Conservation (phyloP, 2,329 filamentous ascomycete genomes). For the Penicillium sp. region DNA sequence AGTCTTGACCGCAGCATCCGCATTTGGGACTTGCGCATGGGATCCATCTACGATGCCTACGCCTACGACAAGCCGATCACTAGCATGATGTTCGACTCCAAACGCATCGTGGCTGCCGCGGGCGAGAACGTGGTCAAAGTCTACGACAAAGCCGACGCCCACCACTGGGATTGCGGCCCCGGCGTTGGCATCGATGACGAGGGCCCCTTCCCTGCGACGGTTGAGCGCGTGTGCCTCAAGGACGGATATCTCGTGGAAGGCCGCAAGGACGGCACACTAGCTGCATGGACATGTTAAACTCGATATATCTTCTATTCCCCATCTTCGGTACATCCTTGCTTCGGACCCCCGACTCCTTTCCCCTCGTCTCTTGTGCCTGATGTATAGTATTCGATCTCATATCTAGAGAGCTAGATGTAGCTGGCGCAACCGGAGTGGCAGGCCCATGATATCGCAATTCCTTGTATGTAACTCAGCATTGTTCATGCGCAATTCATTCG, state of each 20-base stretch:
- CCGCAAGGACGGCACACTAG: constrained; percentile 77
- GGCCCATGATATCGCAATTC: constrained; percentile 7
- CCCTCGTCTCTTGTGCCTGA: constrained; percentile 10
- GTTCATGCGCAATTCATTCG: background rate
- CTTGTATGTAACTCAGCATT: constrained; percentile 10
- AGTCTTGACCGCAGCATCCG: constrained; percentile 88
- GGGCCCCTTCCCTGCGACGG: constrained; percentile 60
- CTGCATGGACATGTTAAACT: constrained; percentile 74
- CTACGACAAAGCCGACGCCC: constrained; percentile 93
- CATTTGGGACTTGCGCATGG: constrained; percentile 98
- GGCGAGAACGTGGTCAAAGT: constrained; percentile 94
- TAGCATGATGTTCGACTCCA: constrained; percentile 93
- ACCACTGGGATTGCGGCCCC: constrained; percentile 94
- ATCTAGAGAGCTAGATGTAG: constrained; percentile 18
- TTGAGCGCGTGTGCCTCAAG: constrained; percentile 84
- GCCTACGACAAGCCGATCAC: constrained; percentile 90
- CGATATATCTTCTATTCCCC: constrained; percentile 1
- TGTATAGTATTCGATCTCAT: constrained; percentile 25
- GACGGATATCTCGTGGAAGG: constrained; percentile 94
- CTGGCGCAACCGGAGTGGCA: constrained; percentile 11
- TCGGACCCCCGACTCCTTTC: constrained; percentile 4
- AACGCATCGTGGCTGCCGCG: constrained; percentile 83
- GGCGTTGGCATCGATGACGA: constrained; percentile 62
- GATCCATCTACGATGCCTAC: constrained; percentile 91
- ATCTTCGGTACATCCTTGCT: constrained; percentile 5